Conservation (phyloP, 2,329 filamentous ascomycete species). For the Blastomyces percursus region DNA sequence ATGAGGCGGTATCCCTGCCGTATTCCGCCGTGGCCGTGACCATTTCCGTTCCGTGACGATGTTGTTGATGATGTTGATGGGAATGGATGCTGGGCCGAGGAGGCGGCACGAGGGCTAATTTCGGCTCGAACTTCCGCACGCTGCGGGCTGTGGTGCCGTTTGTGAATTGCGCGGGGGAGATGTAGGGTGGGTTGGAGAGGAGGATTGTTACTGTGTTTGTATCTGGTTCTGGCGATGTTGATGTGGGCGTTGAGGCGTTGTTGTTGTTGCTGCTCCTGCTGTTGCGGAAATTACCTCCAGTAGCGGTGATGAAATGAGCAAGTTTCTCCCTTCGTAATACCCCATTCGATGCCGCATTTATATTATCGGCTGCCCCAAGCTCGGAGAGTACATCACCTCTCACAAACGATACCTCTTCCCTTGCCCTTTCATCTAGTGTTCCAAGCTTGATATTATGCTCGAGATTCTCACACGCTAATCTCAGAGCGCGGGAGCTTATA, state of each 20-base stretch:
- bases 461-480: constrained; percentile 56
- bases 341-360: too few relatives aligned
- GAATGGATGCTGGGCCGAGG: not conserved
- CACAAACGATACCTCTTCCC: constrained; percentile 36
- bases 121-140: constrained; percentile 73
- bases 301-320: not conserved
- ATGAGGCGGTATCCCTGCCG: not conserved
- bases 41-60: not conserved
- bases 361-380: not conserved
- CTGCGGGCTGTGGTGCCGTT: constrained; percentile 54
- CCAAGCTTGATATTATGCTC: constrained; percentile 36
- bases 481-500: constrained; percentile 54
- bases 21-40: not conserved
- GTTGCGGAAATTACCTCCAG: too few relatives aligned
- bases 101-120: constrained; percentile 61
- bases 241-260: not conserved
- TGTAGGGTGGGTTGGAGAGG: constrained; percentile 84
- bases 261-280: not conserved
- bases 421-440: constrained; percentile 19
- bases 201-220: constrained; percentile 41
- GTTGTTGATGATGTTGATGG: too few relatives aligned
- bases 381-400: constrained; percentile 28
- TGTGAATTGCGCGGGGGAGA: constrained; percentile 54
- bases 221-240: constrained; percentile 26
- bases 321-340: too few relatives aligned